phyloP scores from a whole-genome alignment of 1,139 yeast species.

The Yueomyces sp. region DNA sequence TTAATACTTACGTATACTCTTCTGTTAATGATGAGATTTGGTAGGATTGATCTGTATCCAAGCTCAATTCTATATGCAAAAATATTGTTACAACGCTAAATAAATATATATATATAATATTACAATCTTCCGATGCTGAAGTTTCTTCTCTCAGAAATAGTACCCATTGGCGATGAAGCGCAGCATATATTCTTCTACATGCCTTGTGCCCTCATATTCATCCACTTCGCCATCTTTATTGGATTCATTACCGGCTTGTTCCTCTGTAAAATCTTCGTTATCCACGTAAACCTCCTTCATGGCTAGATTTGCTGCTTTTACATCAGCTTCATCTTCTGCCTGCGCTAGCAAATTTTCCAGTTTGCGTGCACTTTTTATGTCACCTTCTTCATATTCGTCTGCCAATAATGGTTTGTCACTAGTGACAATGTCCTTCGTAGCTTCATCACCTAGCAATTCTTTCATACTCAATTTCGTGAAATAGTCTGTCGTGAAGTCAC shows the following conservation, averaged over 20 bases:
- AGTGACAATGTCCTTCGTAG: constrained; percentile 22
- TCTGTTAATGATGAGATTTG: too few relatives aligned
- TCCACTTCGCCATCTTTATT: constrained; percentile 24
- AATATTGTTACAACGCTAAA: too few relatives aligned
- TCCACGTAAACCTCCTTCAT: constrained; percentile 77
- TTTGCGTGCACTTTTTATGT: constrained; percentile 24
- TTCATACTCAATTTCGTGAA: constrained; percentile 82
- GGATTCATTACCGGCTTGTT: constrained; percentile 12
- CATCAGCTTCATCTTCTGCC: constrained; percentile 95
- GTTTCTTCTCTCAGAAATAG: constrained; percentile 1
- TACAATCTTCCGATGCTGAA: too few relatives aligned
- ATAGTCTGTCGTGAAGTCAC: constrained; percentile 95
- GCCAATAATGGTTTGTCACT: constrained; percentile 25
- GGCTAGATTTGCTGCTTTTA: constrained; percentile 82
- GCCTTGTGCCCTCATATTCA: constrained; percentile 73
- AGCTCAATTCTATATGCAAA: too few relatives aligned
- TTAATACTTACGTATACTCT: too few relatives aligned
- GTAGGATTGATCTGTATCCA: too few relatives aligned
- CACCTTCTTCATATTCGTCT: constrained; percentile 20
- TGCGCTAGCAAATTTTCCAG: constrained; percentile 68
- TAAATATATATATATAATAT: too few relatives aligned
- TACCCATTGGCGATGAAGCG: constrained; percentile 75
- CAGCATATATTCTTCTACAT: constrained; percentile 94
- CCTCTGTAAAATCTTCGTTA: constrained; percentile 67
- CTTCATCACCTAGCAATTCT: constrained; percentile 67